phyloP scores from a whole-genome alignment of 2,329 filamentous ascomycete species.

The Aspergillus intermedius region DNA sequence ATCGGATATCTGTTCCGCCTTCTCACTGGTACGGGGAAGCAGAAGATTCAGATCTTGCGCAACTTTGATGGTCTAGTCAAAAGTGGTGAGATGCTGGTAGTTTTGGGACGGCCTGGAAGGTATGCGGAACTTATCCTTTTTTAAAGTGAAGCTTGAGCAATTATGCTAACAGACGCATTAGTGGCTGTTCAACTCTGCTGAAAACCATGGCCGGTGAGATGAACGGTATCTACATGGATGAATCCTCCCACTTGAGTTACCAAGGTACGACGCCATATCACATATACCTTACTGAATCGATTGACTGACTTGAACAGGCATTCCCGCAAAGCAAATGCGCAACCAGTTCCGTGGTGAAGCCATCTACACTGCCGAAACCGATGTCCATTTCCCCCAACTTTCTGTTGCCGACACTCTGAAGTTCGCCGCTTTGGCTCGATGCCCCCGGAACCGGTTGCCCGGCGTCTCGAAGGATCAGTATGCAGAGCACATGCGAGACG shows the following conservation, averaged over 20 bases:
- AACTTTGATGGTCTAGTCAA: conserved; percentile 59
- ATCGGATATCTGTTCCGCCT: conserved; percentile 27
- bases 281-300: conserved; percentile 23
- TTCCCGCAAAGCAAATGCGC: conserved; percentile 56
- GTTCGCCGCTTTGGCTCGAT: conserved; percentile 64
- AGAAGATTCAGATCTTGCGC: conserved; percentile 55
- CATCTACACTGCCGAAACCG: conserved; percentile 79
- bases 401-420: conserved; percentile 72
- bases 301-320: conserved; percentile 10
- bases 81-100: conserved; percentile 52
- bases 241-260: conserved; percentile 71
- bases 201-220: conserved; percentile 81
- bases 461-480: conserved; percentile 40
- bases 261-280: conserved; percentile 44
- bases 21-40: conserved; percentile 31
- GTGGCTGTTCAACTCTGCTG: conserved; percentile 71
- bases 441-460: conserved; percentile 38
- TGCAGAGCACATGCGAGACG: conserved; percentile 38
- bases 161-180: conserved; percentile 8
- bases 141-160: neutral
- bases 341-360: conserved; percentile 72
- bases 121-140: neutral
- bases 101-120: conserved; percentile 46
- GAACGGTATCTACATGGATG: conserved; percentile 69
- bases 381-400: conserved; percentile 74